A percentile compares a stretch with the other conserved stretches of the same genome.
These are phyloP conservation scores for Mortierella sp. DNA, from an alignment of 371 early-diverging fungal species.

Conservation along the genomic window DNA sequence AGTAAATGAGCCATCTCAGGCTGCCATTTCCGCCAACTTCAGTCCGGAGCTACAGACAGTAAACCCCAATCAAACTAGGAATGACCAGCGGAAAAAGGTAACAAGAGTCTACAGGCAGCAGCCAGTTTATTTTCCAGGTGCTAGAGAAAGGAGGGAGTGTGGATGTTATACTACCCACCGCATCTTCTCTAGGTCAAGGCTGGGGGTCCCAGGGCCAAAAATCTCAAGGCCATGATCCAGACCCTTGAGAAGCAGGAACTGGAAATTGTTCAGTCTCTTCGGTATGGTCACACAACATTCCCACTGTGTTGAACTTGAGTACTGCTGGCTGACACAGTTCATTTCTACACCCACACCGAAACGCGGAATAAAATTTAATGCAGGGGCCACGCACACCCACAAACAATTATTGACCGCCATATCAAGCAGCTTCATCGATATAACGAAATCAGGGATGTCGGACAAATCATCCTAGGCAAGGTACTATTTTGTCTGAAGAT, in stretches of 20 bases:
- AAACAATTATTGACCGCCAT: conserved; percentile 26
- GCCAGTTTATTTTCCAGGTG: too few relatives aligned
- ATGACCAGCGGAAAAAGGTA: too few relatives aligned
- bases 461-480: conserved; percentile 53
- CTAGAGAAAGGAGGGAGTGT: too few relatives aligned
- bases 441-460: conserved; percentile 52
- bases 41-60: too few relatives aligned
- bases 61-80: too few relatives aligned
- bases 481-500: conserved; percentile 6
- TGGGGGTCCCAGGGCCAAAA: conserved; percentile 32
- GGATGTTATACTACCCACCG: too few relatives aligned
- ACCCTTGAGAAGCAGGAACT: conserved; percentile 32
- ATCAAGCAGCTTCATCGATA: conserved; percentile 47
- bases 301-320: neutral
- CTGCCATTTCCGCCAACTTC: too few relatives aligned
- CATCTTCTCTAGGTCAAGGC: too few relatives aligned
- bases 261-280: conserved; percentile 23
- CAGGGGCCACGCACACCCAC: conserved; percentile 24
- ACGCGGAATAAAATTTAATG: neutral
- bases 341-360: neutral
- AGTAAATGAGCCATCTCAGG: too few relatives aligned
- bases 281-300: neutral
- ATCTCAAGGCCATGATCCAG: conserved; percentile 34
- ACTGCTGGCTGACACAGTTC: neutral
- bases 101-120: too few relatives aligned